A percentile compares a stretch with the other conserved stretches of the same genome.
phyloP scores from a whole-genome alignment of 345 rosid species.

The Murraya paniculata region DNA sequence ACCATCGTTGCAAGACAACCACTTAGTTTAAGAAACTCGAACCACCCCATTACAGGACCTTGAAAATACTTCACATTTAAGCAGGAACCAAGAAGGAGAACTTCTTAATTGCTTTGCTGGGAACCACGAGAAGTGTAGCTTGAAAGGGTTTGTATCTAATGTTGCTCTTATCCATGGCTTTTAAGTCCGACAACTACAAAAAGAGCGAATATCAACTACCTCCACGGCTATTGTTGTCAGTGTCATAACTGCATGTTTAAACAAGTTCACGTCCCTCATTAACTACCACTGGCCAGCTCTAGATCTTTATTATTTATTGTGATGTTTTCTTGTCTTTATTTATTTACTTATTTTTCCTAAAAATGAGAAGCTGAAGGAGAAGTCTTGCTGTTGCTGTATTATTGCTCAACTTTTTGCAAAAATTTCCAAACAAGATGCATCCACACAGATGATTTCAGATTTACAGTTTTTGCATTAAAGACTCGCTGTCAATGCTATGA shows the following conservation, averaged over 20 bases:
- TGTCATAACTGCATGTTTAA: constrained; percentile 41
- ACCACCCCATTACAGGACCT: constrained; percentile 27
- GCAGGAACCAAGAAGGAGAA: constrained; percentile 6
- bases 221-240: constrained; percentile 38
- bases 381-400: not conserved
- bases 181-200: constrained; percentile 15
- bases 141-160: not conserved
- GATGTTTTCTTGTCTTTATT: not conserved
- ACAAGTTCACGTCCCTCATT: constrained; percentile 31
- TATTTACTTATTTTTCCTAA: not conserved
- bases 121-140: constrained; percentile 1
- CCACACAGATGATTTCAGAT: not conserved
- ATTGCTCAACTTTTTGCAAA: not conserved
- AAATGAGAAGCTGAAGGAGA: not conserved
- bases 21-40: constrained; percentile 18
- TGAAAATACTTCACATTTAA: constrained; percentile 27
- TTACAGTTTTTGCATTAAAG: not conserved
- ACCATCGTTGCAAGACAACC: constrained; percentile 21
- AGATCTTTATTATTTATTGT: constrained; percentile 5
- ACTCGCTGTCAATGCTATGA: not conserved
- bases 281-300: constrained; percentile 23
- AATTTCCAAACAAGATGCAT: not conserved
- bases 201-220: constrained; percentile 26
- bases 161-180: not conserved
- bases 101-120: not conserved